Percentiles rank a stretch among this genome's conserved stretches.
Conservation (phyloP, 1,284 basidiomycete species). For the Flammula alnicola region DNA sequence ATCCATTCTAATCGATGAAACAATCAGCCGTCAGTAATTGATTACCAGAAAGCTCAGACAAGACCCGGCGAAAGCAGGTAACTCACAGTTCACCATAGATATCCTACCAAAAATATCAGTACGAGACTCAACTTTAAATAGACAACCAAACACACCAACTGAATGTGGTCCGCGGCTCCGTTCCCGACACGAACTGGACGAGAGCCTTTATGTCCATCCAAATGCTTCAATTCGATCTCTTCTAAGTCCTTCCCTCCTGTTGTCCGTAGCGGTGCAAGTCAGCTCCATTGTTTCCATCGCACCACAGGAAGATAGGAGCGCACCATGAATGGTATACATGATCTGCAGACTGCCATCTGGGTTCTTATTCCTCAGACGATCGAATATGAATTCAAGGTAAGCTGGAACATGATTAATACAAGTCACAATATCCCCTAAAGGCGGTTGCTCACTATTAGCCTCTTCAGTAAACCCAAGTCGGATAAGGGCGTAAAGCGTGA, state of each 20-base stretch:
- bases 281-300: not conserved
- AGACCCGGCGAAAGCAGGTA: not conserved
- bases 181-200: slow-evolving; percentile 77
- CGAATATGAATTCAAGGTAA: slow-evolving; percentile 90
- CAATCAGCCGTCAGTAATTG: too few relatives aligned
- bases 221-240: slow-evolving; percentile 81
- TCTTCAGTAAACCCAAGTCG: slow-evolving; percentile 91
- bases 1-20: slow-evolving; percentile 72
- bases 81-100: slow-evolving; percentile 87
- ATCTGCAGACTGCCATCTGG: slow-evolving; percentile 90
- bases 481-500: slow-evolving; percentile 91
- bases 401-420: slow-evolving; percentile 42
- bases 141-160: slow-evolving; percentile 63
- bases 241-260: slow-evolving; percentile 83
- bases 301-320: slow-evolving; percentile 16
- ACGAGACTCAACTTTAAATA: not conserved
- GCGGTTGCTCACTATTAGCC: slow-evolving; percentile 63
- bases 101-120: slow-evolving; percentile 54
- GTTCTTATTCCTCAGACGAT: slow-evolving; percentile 80
- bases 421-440: not conserved
- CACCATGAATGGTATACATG: slow-evolving; percentile 88
- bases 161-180: slow-evolving; percentile 88
- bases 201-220: slow-evolving; percentile 87
- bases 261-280: too few relatives aligned
- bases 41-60: not conserved